phyloP scores from a whole-genome alignment of 257 asterid species.

The Primulina huaijiensis region DNA sequence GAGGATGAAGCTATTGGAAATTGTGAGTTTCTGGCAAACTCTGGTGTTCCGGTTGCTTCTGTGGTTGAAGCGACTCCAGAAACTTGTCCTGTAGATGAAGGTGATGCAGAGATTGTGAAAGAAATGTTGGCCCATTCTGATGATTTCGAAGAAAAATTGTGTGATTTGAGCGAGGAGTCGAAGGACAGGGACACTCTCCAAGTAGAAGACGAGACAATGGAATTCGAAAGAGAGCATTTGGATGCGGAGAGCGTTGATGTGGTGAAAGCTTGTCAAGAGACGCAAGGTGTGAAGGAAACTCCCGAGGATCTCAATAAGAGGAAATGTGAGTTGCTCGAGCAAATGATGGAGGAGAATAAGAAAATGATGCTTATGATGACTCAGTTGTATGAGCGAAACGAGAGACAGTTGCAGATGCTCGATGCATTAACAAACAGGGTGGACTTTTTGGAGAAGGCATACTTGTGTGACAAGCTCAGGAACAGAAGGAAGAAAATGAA shows the following conservation, averaged over 20 bases:
- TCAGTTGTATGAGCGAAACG: slow-evolving; percentile 44
- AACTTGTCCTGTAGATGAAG: not conserved
- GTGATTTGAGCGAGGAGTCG: too few species aligned
- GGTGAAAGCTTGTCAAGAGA: too few species aligned
- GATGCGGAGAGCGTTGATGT: too few species aligned
- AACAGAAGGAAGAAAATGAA: slow-evolving; percentile 43
- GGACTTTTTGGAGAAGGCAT: slow-evolving; percentile 62
- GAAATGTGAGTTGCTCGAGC: slow-evolving; percentile 43
- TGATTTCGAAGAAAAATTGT: too few species aligned
- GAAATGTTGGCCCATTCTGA: too few species aligned
- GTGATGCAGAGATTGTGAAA: too few species aligned
- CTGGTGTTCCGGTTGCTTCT: too few species aligned
- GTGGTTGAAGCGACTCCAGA: not conserved
- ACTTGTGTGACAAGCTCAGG: slow-evolving; percentile 54
- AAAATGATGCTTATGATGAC: slow-evolving; percentile 67
- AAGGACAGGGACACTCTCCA: not conserved
- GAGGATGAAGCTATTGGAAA: too few species aligned
- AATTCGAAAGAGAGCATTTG: not conserved
- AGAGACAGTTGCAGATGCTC: slow-evolving; percentile 44
- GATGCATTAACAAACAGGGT: slow-evolving; percentile 40
- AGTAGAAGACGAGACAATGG: not conserved
- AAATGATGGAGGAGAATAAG: slow-evolving; percentile 53
- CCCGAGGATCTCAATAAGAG: not conserved
- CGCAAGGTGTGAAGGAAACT: too few species aligned
- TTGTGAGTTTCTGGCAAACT: too few species aligned